Percentiles rank a stretch among this genome's conserved stretches.
These are phyloP conservation scores for Aspergillus coremiiformis DNA, from an alignment of 495 filamentous ascomycete genomes.

Conservation along the genomic window DNA sequence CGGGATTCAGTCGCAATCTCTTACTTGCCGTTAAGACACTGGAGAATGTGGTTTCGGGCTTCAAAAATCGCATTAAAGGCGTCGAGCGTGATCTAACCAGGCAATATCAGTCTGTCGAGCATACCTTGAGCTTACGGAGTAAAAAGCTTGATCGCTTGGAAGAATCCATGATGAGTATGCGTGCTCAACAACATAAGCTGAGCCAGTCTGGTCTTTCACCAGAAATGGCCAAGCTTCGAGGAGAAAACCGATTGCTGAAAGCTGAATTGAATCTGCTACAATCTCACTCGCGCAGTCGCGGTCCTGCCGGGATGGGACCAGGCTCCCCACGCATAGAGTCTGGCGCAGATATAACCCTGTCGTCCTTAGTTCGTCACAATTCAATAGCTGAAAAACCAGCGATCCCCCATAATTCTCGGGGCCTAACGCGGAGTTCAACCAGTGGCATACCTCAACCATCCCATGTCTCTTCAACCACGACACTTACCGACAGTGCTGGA, in stretches of 20 bases:
- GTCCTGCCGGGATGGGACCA: slow-evolving; percentile 20
- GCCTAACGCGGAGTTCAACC: slow-evolving; percentile 27
- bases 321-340: slow-evolving; percentile 24
- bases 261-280: slow-evolving; percentile 74
- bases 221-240: slow-evolving; percentile 65
- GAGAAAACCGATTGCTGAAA: slow-evolving; percentile 74
- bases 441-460: slow-evolving; percentile 30
- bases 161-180: slow-evolving; percentile 51
- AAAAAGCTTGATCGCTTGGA: slow-evolving; percentile 88
- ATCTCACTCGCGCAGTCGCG: slow-evolving; percentile 35
- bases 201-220: slow-evolving; percentile 41
- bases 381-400: slow-evolving; percentile 27
- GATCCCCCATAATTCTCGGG: slow-evolving; percentile 17
- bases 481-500: slow-evolving; percentile 25
- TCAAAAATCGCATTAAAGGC: slow-evolving; percentile 70
- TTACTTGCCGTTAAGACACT: slow-evolving; percentile 80
- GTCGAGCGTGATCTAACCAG: slow-evolving; percentile 84
- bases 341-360: slow-evolving; percentile 22
- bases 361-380: slow-evolving; percentile 45
- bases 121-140: slow-evolving; percentile 65
- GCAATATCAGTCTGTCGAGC: slow-evolving; percentile 83
- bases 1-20: slow-evolving; percentile 83
- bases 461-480: slow-evolving; percentile 28
- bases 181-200: slow-evolving; percentile 29
- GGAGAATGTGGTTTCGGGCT: slow-evolving; percentile 71